Evolutionary conservation across 495 filamentous ascomycete genomes (phyloP).

Genomic region (Hypoxylon trugodes): DNA sequence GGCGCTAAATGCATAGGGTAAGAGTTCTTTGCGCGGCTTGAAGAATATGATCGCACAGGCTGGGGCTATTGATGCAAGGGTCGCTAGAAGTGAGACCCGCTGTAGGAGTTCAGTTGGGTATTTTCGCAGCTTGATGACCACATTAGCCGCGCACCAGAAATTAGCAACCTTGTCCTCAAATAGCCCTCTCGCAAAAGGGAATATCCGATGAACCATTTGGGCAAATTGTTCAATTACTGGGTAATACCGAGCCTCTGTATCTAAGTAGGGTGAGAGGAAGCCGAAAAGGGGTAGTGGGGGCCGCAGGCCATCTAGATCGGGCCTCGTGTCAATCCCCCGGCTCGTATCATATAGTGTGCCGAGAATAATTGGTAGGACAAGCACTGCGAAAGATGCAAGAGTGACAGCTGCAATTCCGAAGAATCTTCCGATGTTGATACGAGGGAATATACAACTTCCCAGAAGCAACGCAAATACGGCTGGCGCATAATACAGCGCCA

Average conservation of each 20-base stretch:
- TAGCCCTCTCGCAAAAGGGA: conserved; percentile 91
- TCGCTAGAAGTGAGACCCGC: conserved; percentile 77
- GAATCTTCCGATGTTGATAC: conserved; percentile 72
- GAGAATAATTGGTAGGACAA: conserved; percentile 76
- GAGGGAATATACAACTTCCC: conserved; percentile 81
- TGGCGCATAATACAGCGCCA: conserved; percentile 97
- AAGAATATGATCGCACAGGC: conserved; percentile 82
- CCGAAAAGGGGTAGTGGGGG: conserved; percentile 67
- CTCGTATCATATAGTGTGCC: conserved; percentile 69
- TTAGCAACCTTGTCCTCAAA: conserved; percentile 99
- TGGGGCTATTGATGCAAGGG: conserved; percentile 75
- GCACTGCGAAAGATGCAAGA: conserved; percentile 72
- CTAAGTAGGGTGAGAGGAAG: conserved; percentile 64
- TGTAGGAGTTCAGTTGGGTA: conserved; percentile 75
- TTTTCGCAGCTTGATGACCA: conserved; percentile 82
- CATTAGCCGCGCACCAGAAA: conserved; percentile 92
- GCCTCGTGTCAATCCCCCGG: conserved; percentile 58
- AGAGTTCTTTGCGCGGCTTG: conserved; percentile 75
- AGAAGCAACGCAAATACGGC: conserved; percentile 91
- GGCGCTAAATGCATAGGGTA: conserved; percentile 80
- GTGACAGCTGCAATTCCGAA: conserved; percentile 78
- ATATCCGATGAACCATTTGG: conserved; percentile 87
- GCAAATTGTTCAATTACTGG: conserved; percentile 75
- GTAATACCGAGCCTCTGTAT: conserved; percentile 73
- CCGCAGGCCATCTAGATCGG: conserved; percentile 56